phyloP scores from a whole-genome alignment of 2,329 filamentous ascomycete species.

The Alternaria longipes region DNA sequence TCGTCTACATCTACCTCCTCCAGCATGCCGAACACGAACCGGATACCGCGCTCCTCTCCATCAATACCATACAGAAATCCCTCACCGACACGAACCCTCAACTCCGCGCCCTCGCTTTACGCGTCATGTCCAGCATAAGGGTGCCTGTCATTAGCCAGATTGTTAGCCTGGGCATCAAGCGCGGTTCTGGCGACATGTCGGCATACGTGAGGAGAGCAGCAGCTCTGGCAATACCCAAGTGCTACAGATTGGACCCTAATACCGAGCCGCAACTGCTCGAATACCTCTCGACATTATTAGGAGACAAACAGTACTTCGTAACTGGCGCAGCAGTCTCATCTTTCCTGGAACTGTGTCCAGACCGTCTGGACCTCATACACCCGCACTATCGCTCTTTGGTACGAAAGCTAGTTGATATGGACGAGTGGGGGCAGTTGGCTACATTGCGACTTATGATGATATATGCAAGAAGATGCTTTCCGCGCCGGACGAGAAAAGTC shows the following conservation, averaged over 20 bases:
- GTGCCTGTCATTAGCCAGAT: constrained; percentile 98
- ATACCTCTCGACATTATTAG: constrained; percentile 78
- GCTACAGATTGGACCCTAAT: constrained; percentile 86
- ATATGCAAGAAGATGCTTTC: constrained; percentile 90
- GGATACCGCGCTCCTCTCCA: constrained; percentile 92
- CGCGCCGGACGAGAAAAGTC: constrained; percentile 68
- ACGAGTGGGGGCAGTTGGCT: constrained; percentile 95
- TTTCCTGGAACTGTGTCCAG: constrained; percentile 88
- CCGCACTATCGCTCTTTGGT: constrained; percentile 86
- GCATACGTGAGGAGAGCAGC: constrained; percentile 92
- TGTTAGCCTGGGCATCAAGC: constrained; percentile 93
- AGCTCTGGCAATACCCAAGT: constrained; percentile 93
- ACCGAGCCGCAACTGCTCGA: constrained; percentile 87
- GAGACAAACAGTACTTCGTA: constrained; percentile 96
- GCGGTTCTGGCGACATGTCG: constrained; percentile 92
- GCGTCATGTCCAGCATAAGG: constrained; percentile 97
- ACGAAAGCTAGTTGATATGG: constrained; percentile 96
- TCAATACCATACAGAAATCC: constrained; percentile 99
- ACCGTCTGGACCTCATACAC: constrained; percentile 87
- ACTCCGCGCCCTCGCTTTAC: constrained; percentile 87
- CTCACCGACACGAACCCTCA: constrained; percentile 92
- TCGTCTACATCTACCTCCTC: constrained; percentile 98
- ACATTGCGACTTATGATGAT: constrained; percentile 81
- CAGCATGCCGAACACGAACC: constrained; percentile 96
- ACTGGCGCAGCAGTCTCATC: constrained; percentile 90